phyloP scores from a whole-genome alignment of 805 yeast genomes.

The Wickerhamomyces rabaulensis region DNA sequence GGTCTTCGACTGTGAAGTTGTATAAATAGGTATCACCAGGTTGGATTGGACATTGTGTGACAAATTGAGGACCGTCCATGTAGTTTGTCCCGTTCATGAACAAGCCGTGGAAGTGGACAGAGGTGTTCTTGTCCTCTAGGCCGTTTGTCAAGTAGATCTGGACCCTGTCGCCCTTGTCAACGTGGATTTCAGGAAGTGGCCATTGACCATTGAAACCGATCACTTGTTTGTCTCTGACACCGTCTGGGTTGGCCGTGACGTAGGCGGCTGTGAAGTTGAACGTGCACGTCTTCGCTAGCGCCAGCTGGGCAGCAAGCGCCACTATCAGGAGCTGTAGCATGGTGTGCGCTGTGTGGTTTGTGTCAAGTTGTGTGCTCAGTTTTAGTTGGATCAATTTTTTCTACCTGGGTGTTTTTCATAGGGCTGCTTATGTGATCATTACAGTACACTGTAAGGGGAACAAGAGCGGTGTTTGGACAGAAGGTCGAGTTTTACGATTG shows the following conservation, averaged over 20 bases:
- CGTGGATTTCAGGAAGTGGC: conserved; percentile 70
- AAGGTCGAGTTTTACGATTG: no score
- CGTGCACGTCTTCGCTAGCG: conserved; percentile 39
- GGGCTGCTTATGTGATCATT: neutral
- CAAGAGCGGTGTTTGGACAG: no score
- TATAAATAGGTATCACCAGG: conserved; percentile 63
- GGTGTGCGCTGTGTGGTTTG: neutral
- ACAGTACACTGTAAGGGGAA: no score
- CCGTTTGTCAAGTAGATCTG: conserved; percentile 59
- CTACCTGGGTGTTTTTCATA: neutral
- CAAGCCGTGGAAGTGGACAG: conserved; percentile 78
- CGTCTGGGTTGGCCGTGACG: conserved; percentile 66
- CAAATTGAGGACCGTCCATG: conserved; percentile 80
- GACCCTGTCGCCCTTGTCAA: conserved; percentile 58
- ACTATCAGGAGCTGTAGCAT: neutral
- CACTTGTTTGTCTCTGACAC: conserved; percentile 46
- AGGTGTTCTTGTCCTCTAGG: conserved; percentile 44
- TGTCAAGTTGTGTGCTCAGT: neutral
- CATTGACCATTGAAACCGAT: conserved; percentile 66
- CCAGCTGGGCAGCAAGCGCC: conserved; percentile 3
- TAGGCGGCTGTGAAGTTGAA: conserved; percentile 55
- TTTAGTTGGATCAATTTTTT: neutral
- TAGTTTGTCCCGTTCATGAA: conserved; percentile 54
- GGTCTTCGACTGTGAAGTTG: conserved; percentile 63
- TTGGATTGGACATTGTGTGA: conserved; percentile 75